These are phyloP conservation scores for Aureobasidium sp. DNA, from an alignment of 2,329 filamentous ascomycete species.

Conservation along the genomic window DNA sequence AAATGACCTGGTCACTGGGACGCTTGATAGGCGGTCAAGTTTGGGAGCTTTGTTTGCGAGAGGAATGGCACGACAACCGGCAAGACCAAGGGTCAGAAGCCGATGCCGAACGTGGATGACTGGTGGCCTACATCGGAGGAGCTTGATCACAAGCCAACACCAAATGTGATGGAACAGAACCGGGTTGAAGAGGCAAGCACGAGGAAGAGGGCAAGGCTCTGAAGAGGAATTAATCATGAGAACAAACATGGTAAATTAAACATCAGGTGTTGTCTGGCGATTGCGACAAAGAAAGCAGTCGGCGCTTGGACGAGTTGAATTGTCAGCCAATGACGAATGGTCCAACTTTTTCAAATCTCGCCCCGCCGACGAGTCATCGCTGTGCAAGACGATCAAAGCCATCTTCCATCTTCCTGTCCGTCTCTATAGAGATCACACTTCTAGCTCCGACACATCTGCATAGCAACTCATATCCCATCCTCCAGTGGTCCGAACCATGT, in stretches of 20 bases:
- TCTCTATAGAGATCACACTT: not conserved
- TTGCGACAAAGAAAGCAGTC: not conserved
- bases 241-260: not conserved
- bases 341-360: slow-evolving; percentile 8
- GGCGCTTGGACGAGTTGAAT: not conserved
- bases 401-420: not conserved
- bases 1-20: slow-evolving; percentile 2
- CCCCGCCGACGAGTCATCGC: slow-evolving; percentile 6
- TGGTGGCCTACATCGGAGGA: slow-evolving; percentile 5
- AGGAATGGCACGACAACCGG: slow-evolving; percentile 8
- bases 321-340: slow-evolving; percentile 11
- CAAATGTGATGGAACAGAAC: not conserved
- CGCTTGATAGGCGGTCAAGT: not conserved
- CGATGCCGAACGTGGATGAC: not conserved
- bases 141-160: not conserved
- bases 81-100: slow-evolving; percentile 1
- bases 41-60: slow-evolving; percentile 8
- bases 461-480: not conserved
- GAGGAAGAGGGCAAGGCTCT: not conserved
- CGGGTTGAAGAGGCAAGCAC: not conserved
- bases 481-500: slow-evolving; percentile 28
- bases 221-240: not conserved
- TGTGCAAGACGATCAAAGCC: not conserved
- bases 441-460: not conserved
- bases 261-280: slow-evolving; percentile 7